Evolutionary conservation across 129 eudicot species (phyloP).

Genomic region (Heracleum sosnowskyi): DNA sequence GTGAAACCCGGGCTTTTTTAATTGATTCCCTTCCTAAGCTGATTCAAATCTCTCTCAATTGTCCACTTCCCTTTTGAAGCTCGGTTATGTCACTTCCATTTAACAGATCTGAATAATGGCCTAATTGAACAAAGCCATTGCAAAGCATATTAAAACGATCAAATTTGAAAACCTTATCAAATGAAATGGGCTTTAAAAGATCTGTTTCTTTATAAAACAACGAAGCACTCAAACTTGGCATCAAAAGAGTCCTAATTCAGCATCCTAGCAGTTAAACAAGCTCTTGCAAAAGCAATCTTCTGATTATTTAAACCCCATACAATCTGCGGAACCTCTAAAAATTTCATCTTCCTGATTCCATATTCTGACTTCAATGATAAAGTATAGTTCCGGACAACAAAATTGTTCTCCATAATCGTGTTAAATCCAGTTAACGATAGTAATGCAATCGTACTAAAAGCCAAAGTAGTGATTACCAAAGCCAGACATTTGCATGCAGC

Average conservation of each 20-base stretch:
- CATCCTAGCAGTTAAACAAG: constrained; percentile 82
- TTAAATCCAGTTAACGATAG: too few species aligned
- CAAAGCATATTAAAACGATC: constrained; percentile 55
- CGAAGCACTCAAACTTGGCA: constrained; percentile 89
- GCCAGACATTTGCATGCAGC: constrained; percentile 40
- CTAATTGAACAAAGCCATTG: constrained; percentile 57
- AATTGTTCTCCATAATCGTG: too few species aligned
- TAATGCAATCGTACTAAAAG: constrained; percentile 27
- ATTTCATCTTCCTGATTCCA: constrained; percentile 27
- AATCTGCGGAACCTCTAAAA: constrained; percentile 86
- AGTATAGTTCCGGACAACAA: too few species aligned
- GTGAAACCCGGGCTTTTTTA: background rate
- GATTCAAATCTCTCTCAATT: constrained; percentile 55
- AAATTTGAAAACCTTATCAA: constrained; percentile 61
- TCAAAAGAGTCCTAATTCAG: constrained; percentile 66
- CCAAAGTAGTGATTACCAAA: constrained; percentile 30
- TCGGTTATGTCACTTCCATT: constrained; percentile 37
- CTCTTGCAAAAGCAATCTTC: constrained; percentile 92
- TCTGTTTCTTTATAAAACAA: constrained; percentile 84
- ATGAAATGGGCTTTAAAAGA: constrained; percentile 56
- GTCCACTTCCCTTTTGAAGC: constrained; percentile 87
- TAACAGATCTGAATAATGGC: constrained; percentile 38
- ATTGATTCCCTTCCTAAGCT: constrained; percentile 32
- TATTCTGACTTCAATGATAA: too few species aligned
- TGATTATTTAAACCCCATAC: constrained; percentile 97